Conservation (phyloP, 176 grass and related monocot genomes). For the Aegilops longissima region DNA sequence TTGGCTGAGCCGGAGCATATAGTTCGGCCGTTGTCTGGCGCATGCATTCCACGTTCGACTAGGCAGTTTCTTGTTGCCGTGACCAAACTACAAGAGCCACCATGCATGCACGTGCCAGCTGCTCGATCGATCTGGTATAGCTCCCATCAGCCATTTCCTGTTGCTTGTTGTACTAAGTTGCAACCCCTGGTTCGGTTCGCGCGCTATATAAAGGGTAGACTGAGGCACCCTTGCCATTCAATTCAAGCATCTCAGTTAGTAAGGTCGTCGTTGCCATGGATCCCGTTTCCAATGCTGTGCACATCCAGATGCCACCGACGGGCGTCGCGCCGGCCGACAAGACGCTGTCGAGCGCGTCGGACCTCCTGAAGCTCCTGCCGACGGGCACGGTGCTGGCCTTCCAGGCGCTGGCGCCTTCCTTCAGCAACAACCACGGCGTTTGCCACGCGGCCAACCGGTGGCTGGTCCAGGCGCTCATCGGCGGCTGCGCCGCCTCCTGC, state of each 20-base stretch:
- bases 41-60: neutral
- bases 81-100: constrained; percentile 9
- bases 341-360: neutral
- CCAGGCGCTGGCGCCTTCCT: constrained; percentile 6
- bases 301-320: constrained; percentile 12
- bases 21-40: constrained; percentile 4
- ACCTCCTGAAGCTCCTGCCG: constrained; percentile 8
- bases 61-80: constrained; percentile 21
- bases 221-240: neutral
- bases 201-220: neutral
- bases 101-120: neutral
- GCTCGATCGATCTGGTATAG: constrained; percentile 6
- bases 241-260: neutral
- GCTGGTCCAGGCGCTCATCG: constrained; percentile 1
- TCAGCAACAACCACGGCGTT: neutral
- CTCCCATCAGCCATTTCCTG: neutral
- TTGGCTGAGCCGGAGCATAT: no score
- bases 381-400: constrained; percentile 13
- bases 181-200: neutral
- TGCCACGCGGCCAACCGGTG: neutral
- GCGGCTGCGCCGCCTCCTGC: constrained; percentile 4
- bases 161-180: neutral
- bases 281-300: neutral
- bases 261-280: neutral
- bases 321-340: neutral